A percentile compares a stretch with the other conserved stretches of the same genome.
These are phyloP conservation scores for Chlamydomonas reinhardtii DNA, from an alignment of 163 green algal species.

Conservation along the genomic window DNA sequence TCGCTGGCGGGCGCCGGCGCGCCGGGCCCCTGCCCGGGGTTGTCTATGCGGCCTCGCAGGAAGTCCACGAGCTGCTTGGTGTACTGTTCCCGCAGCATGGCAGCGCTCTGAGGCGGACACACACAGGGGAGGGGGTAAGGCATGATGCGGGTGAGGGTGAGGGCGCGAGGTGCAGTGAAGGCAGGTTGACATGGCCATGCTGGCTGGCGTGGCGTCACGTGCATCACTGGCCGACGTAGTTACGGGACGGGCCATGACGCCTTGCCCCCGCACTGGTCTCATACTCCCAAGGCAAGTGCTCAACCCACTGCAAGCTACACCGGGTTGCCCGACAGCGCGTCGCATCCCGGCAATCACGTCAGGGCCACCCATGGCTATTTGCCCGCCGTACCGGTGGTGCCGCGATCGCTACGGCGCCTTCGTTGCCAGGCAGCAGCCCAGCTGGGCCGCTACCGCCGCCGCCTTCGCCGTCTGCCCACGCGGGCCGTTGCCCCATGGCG, in stretches of 20 bases:
- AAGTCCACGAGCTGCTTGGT: slow-evolving; percentile 23
- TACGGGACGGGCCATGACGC: no score
- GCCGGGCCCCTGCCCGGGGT: slow-evolving; percentile 10
- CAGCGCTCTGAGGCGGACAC: background rate
- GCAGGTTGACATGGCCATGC: no score
- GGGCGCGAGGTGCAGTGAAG: no score
- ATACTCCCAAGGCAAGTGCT: no score
- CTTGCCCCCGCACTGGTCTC: no score
- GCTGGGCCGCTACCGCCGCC: background rate
- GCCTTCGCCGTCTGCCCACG: background rate
- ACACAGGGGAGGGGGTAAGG: background rate
- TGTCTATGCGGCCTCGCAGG: slow-evolving; percentile 15
- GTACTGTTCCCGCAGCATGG: slow-evolving; percentile 12
- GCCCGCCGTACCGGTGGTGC: background rate
- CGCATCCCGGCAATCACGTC: no score
- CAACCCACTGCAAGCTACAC: no score
- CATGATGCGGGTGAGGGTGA: no score
- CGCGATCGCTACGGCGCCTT: background rate
- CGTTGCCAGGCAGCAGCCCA: background rate
- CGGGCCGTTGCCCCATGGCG: background rate
- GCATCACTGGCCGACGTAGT: no score
- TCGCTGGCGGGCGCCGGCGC: background rate
- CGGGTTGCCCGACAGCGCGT: no score
- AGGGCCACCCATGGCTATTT: background rate
- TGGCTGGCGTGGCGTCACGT: no score